These are phyloP conservation scores for Babesia gibsoni DNA, from an alignment of 169 alveolate genomes.

Conservation along the genomic window DNA sequence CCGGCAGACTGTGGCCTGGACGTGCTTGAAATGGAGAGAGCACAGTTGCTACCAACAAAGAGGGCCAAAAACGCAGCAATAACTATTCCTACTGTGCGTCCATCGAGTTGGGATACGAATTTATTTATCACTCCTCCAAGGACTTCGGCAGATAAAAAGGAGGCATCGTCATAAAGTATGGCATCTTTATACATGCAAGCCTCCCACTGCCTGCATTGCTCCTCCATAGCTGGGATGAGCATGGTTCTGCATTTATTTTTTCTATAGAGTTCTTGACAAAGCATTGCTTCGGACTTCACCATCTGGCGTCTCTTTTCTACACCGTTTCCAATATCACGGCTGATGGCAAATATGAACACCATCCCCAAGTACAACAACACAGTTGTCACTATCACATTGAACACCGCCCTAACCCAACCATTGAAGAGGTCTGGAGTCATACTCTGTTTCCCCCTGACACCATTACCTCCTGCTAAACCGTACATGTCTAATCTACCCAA, in stretches of 20 bases:
- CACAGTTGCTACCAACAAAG: conserved; percentile 41
- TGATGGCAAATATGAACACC: conserved; percentile 30
- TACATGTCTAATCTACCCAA: neutral
- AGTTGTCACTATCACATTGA: conserved; percentile 42
- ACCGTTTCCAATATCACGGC: conserved; percentile 41
- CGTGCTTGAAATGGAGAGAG: conserved; percentile 15
- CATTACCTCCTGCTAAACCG: neutral
- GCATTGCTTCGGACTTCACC: conserved; percentile 38
- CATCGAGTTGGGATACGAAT: conserved; percentile 48
- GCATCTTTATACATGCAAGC: conserved; percentile 62
- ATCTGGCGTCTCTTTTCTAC: conserved; percentile 32
- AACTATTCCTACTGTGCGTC: conserved; percentile 44
- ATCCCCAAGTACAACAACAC: conserved; percentile 30
- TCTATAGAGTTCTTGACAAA: conserved; percentile 44
- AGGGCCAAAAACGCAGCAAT: conserved; percentile 31
- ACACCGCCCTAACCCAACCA: conserved; percentile 54
- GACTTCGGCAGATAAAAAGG: conserved; percentile 51
- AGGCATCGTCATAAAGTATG: conserved; percentile 41
- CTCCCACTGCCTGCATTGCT: conserved; percentile 66
- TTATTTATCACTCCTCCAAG: conserved; percentile 51
- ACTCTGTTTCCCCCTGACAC: neutral
- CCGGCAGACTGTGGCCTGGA: neutral
- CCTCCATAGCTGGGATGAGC: conserved; percentile 52
- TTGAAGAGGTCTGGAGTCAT: conserved; percentile 46
- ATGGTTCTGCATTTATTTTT: conserved; percentile 55